A percentile compares a stretch with the other conserved stretches of the same genome.
Conservation (phyloP, 352 stramenopile genomes). For the Globisporangium acanthophoron region DNA sequence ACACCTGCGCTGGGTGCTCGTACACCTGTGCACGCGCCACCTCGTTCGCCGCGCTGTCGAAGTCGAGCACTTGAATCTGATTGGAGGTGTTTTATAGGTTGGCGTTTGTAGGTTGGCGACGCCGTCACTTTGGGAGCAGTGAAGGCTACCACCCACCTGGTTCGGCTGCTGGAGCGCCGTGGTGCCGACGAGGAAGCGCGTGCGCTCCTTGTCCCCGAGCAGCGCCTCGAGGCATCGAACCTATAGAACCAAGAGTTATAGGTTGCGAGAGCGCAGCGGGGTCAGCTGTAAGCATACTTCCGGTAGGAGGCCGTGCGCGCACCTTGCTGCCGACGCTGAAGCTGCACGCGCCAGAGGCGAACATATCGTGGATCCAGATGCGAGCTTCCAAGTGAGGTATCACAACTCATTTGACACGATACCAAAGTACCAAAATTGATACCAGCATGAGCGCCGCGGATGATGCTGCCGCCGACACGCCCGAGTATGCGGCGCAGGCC, state of each 20-base stretch:
- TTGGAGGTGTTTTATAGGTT: neutral
- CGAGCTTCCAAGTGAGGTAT: no score
- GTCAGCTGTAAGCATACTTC: no score
- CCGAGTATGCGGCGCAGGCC: slow-evolving; percentile 61
- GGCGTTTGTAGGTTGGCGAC: neutral
- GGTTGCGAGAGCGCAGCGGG: neutral
- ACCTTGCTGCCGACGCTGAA: slow-evolving; percentile 42
- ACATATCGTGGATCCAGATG: slow-evolving; percentile 15
- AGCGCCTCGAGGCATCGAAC: slow-evolving; percentile 66
- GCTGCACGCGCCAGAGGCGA: slow-evolving; percentile 25
- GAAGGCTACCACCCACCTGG: slow-evolving; percentile 27
- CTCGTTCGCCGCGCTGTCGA: slow-evolving; percentile 32
- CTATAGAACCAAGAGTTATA: slow-evolving; percentile 12
- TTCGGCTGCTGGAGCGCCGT: slow-evolving; percentile 60
- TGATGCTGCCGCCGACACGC: slow-evolving; percentile 3
- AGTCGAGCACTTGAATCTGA: slow-evolving; percentile 61
- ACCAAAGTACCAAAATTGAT: neutral
- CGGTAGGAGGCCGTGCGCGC: neutral
- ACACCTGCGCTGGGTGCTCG: slow-evolving; percentile 38
- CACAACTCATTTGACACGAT: neutral
- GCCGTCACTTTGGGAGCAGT: neutral
- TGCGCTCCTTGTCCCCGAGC: slow-evolving; percentile 49
- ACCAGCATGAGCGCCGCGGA: neutral
- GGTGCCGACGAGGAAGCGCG: slow-evolving; percentile 66
- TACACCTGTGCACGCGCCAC: slow-evolving; percentile 37